Conservation (phyloP, 1,139 yeast species). For the Pichia sp. region DNA sequence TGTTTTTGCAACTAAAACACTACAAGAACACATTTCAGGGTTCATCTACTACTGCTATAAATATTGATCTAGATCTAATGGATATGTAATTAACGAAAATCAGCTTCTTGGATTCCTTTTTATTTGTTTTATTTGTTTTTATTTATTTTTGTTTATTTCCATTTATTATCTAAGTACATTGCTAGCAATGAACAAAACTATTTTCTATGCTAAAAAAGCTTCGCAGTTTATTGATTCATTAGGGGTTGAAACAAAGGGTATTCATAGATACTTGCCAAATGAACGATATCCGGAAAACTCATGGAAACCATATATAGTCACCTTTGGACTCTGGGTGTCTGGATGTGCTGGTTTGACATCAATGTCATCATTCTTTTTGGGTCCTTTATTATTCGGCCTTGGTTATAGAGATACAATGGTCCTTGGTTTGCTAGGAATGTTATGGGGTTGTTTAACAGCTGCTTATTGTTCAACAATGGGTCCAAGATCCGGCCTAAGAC, state of each 20-base stretch:
- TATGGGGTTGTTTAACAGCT: conserved; percentile 66
- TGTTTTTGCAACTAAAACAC: too few relatives aligned
- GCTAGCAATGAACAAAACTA: not conserved
- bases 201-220: conserved; percentile 1
- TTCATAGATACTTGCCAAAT: conserved; percentile 66
- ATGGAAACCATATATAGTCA: conserved; percentile 45
- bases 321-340: conserved; percentile 72
- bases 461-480: conserved; percentile 83
- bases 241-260: conserved; percentile 70
- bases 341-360: conserved; percentile 83
- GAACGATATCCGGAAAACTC: conserved; percentile 50
- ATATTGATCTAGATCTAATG: too few relatives aligned
- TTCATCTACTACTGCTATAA: too few relatives aligned
- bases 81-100: too few relatives aligned
- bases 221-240: conserved; percentile 28
- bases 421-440: conserved; percentile 64
- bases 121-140: too few relatives aligned
- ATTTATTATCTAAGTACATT: too few relatives aligned
- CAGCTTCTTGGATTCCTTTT: too few relatives aligned
- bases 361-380: conserved; percentile 72
- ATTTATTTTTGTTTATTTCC: too few relatives aligned
- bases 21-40: too few relatives aligned
- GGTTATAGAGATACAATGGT: conserved; percentile 61
- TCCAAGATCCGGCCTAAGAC: conserved; percentile 79
- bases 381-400: conserved; percentile 62